phyloP scores from a whole-genome alignment of 108 stramenopile species.

The Cyclotella baltica region DNA sequence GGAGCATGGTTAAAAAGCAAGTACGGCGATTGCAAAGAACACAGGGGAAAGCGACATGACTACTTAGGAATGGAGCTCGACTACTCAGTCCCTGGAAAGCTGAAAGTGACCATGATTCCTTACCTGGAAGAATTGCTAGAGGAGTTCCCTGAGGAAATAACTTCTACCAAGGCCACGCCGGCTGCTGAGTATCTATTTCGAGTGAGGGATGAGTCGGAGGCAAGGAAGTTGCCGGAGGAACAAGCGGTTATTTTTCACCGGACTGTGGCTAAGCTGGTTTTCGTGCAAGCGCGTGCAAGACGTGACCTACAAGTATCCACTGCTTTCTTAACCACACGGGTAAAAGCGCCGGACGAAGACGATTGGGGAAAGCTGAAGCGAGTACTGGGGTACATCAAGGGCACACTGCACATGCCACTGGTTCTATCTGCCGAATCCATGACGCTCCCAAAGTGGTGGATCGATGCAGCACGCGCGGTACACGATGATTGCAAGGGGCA shows the following conservation, averaged over 20 bases:
- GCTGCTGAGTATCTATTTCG: conserved; percentile 12
- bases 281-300: not conserved
- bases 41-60: not conserved
- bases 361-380: conserved; percentile 22
- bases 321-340: conserved; percentile 18
- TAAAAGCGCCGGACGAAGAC: conserved; percentile 17
- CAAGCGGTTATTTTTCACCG: conserved; percentile 2
- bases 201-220: not conserved
- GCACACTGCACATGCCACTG: conserved; percentile 1
- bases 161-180: not conserved
- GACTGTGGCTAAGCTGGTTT: conserved; percentile 5
- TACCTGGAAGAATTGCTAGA: conserved; percentile 14
- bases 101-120: not conserved
- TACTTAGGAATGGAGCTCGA: conserved; percentile 14
- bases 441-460: conserved; percentile 21
- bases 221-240: not conserved
- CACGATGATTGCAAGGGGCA: conserved; percentile 61
- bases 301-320: conserved; percentile 1
- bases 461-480: conserved; percentile 39
- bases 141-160: conserved; percentile 6
- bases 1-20: not conserved
- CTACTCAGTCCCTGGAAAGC: conserved; percentile 2
- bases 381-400: conserved; percentile 5
- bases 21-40: not conserved
- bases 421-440: conserved; percentile 8